Evolutionary conservation across 257 asterid species (phyloP).

Genomic region (Prunella vulgaris): DNA sequence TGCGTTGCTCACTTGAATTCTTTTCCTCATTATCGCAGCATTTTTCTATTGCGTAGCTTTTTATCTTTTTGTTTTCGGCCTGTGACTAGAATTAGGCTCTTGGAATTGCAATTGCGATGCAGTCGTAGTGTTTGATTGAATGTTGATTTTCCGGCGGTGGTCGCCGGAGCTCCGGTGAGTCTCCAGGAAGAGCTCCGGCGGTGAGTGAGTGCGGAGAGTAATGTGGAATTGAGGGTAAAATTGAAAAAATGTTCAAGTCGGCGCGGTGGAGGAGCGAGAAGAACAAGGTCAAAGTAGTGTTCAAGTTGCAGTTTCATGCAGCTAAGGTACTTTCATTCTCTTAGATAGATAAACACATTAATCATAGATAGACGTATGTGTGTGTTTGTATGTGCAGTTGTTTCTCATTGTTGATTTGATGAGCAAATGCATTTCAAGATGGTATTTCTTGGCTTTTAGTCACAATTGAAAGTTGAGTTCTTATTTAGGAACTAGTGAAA

Average conservation of each 20-base stretch:
- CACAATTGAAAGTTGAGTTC: not conserved
- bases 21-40: not conserved
- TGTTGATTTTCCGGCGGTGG: slow-evolving; percentile 37
- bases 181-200: slow-evolving; percentile 57
- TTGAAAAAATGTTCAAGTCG: slow-evolving; percentile 70
- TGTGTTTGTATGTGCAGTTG: not conserved
- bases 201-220: not conserved
- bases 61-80: not conserved
- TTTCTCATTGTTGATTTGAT: slow-evolving; percentile 12
- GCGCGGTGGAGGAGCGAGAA: slow-evolving; percentile 90
- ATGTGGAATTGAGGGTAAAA: slow-evolving; percentile 37
- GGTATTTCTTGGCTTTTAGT: slow-evolving; percentile 1
- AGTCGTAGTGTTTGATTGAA: slow-evolving; percentile 24
- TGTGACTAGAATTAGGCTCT: slow-evolving; percentile 20
- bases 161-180: slow-evolving; percentile 85
- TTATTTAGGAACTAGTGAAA: not conserved
- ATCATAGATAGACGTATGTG: not conserved
- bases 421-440: slow-evolving; percentile 6
- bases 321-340: slow-evolving; percentile 53
- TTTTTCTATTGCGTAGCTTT: not conserved
- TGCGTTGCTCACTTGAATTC: slow-evolving; percentile 23
- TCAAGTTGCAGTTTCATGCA: slow-evolving; percentile 95
- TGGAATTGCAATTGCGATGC: slow-evolving; percentile 22
- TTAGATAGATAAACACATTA: not conserved
- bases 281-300: slow-evolving; percentile 84